phyloP scores from a whole-genome alignment of 208 protist species.

The Acanthamoeba healyi region DNA sequence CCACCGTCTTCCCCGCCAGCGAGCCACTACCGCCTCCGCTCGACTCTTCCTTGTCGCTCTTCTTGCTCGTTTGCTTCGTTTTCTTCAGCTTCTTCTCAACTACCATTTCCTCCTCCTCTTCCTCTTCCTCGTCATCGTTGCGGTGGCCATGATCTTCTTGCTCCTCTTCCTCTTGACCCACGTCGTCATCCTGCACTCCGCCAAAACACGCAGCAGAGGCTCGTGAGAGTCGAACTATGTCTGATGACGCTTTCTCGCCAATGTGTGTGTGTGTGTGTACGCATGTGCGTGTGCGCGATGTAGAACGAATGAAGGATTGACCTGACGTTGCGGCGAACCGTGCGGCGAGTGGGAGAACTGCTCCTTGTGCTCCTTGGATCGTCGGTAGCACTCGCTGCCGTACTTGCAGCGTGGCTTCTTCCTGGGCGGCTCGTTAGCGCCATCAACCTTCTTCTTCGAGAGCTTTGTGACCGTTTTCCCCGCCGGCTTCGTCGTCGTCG shows the following conservation, averaged over 20 bases:
- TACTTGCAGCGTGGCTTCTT: slow-evolving; percentile 46
- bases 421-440: not conserved
- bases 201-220: not conserved
- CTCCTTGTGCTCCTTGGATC: not conserved
- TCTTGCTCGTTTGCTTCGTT: not conserved
- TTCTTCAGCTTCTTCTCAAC: not conserved
- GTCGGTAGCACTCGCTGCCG: slow-evolving; percentile 6
- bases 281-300: too few relatives aligned
- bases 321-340: not conserved
- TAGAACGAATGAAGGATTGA: not conserved
- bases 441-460: not conserved
- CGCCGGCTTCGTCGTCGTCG: not conserved
- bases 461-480: not conserved
- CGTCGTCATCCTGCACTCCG: not conserved
- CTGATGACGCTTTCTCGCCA: too few relatives aligned
- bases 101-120: not conserved
- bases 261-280: too few relatives aligned
- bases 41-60: not conserved
- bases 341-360: slow-evolving; percentile 39
- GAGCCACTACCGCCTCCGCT: not conserved
- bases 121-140: slow-evolving; percentile 46
- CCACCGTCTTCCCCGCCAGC: not conserved
- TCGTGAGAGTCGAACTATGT: too few relatives aligned
- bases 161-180: not conserved
- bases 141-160: not conserved